Evolutionary conservation across 352 stramenopile species (phyloP).

Genomic region (Phytophthora podocarpi): DNA sequence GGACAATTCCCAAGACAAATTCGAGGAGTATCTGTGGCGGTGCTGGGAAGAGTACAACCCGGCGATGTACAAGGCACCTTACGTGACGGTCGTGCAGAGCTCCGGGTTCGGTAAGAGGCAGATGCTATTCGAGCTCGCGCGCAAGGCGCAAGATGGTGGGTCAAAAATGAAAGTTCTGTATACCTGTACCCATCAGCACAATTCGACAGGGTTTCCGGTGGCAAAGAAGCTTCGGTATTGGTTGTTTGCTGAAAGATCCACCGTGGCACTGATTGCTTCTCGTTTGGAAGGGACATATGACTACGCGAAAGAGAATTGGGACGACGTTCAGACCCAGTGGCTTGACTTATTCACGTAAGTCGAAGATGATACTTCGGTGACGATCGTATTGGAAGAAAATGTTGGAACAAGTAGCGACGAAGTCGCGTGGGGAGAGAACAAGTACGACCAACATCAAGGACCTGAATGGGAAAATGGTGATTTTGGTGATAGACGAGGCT

Average conservation of each 20-base stretch:
- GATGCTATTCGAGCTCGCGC: conserved; percentile 14
- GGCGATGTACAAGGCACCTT: conserved; percentile 1
- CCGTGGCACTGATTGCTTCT: neutral
- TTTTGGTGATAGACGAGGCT: conserved; percentile 18
- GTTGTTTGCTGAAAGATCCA: conserved; percentile 3
- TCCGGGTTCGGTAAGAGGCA: conserved; percentile 16
- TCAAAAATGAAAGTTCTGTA: conserved; percentile 17
- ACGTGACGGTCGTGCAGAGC: conserved; percentile 16
- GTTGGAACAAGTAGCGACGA: too few species aligned
- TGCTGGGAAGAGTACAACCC: conserved; percentile 5
- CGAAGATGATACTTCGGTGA: neutral
- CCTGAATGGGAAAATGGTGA: conserved; percentile 1
- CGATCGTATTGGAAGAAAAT: neutral
- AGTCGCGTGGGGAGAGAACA: too few species aligned
- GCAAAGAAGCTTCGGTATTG: conserved; percentile 3
- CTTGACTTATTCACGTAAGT: neutral
- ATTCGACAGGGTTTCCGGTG: conserved; percentile 12
- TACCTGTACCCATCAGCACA: conserved; percentile 1
- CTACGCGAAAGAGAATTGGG: neutral
- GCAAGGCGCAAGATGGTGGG: conserved; percentile 1
- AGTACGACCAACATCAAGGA: too few species aligned
- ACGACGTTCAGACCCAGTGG: neutral
- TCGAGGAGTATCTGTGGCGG: conserved; percentile 13
- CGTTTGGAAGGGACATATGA: neutral
- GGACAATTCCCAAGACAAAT: neutral